A percentile compares a stretch with the other conserved stretches of the same genome.
Conservation (phyloP, 306 rosid genomes). For the Herpetospermum pedunculosum region DNA sequence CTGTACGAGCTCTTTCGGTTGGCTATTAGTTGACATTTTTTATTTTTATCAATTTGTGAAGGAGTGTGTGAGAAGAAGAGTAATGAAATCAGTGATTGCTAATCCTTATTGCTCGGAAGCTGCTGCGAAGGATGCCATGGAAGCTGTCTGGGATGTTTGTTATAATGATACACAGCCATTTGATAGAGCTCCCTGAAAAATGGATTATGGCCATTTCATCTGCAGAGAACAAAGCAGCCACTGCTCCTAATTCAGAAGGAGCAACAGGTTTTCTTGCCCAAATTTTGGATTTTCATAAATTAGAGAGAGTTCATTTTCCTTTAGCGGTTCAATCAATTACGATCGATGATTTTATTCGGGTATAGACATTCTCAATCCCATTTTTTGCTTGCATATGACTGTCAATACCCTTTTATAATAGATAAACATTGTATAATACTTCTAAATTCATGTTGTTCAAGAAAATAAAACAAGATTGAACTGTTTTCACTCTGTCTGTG, state of each 20-base stretch:
- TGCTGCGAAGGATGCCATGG: conserved; percentile 74
- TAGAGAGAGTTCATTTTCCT: not conserved
- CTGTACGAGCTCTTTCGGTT: not conserved
- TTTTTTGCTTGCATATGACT: not conserved
- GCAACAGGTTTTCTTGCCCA: conserved; percentile 11
- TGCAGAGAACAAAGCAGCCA: conserved; percentile 1
- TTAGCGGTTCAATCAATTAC: not conserved
- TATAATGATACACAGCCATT: conserved; percentile 77
- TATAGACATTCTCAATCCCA: not conserved
- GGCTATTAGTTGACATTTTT: not conserved
- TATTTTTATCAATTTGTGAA: conserved; percentile 19
- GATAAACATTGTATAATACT: too few species aligned
- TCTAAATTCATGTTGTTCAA: too few species aligned
- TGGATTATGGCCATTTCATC: not conserved
- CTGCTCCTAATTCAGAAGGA: conserved; percentile 15
- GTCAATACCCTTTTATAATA: not conserved
- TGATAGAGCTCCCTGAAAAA: conserved; percentile 57
- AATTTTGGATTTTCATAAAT: not conserved
- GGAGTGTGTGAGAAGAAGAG: conserved; percentile 86
- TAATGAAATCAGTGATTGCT: conserved; percentile 41
- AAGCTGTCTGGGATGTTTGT: conserved; percentile 85
- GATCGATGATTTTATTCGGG: not conserved
- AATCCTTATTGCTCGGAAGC: conserved; percentile 54
- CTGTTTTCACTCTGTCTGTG: too few species aligned
- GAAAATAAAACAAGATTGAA: too few species aligned